Base-by-base conservation (phyloP, 2,329 filamentous ascomycete species). In the Colletotrichum sidae region DNA sequence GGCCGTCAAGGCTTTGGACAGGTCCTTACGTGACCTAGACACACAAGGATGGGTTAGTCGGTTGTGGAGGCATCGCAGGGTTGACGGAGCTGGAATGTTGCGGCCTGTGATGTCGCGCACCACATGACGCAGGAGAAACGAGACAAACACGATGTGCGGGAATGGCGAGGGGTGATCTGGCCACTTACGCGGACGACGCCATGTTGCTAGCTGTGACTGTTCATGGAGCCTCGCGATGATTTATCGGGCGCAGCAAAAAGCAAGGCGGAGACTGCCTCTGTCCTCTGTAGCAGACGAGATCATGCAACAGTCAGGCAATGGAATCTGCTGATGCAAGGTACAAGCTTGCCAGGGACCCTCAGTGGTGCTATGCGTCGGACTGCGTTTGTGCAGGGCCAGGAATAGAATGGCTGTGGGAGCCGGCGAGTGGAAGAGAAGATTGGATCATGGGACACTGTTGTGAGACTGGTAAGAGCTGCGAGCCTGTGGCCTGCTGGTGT, bases 21-120 rank as follows among this genome's bases (percentile, higher is more conserved):
- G 81, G 71, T 90, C 87, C 73, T 87, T 90, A 50, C 86, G 78
- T n/a, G 85, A 84, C 68, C 86, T 88, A 13, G 12, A 13, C 38
- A 41, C 9, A 46, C 34, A 33, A 15, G 39, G 35, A 17, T 15
- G 15, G 37, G 42, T 68, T 17, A 68, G 58, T 52, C 34, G 10
- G 34, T 37, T 11, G 44, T 35, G 47, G 47, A 38, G 25, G 33
- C 53, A 46, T 56, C 41, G 47, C 15, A 53, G 39, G 49, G 61
- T 42, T 41, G 55, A 13, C 33, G 46, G 15, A 45, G 46, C 47
- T 52, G 33, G 17, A 51, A 51, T 17, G 42, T 37, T 55, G 42
- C 49, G 25, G 17, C n/a, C 35, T 13, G 17, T 38, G 65, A 59
- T 65, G 55, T 67, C 60, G 64, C 64, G 60, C 60, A 67, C 59